A percentile compares a stretch with the other conserved stretches of the same genome.
Evolutionary conservation across 257 asterid genomes (phyloP).

Genomic region (Haberlea rhodopensis): DNA sequence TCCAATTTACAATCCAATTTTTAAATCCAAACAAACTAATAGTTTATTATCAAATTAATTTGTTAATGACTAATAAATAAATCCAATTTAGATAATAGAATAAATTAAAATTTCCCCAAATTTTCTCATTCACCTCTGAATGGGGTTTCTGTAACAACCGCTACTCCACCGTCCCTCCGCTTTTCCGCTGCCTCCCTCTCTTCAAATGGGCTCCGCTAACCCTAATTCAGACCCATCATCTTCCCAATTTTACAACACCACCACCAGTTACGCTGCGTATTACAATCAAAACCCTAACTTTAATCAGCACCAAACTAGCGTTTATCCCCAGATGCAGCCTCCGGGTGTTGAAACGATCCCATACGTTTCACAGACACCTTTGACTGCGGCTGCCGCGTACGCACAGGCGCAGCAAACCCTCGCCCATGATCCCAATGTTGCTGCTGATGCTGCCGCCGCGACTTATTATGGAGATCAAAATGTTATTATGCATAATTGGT

Average conservation of each 20-base stretch:
- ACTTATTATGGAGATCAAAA: conserved; percentile 30
- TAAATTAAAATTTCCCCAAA: no score
- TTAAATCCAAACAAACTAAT: no score
- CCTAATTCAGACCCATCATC: not conserved
- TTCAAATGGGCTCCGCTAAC: not conserved
- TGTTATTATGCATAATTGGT: conserved; percentile 25
- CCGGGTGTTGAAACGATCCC: conserved; percentile 40
- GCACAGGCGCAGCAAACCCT: conserved; percentile 24
- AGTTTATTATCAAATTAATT: no score
- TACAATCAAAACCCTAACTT: conserved; percentile 34
- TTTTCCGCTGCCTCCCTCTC: not conserved
- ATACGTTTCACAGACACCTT: conserved; percentile 23
- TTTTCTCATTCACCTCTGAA: not conserved
- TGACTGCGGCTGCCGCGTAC: conserved; percentile 20
- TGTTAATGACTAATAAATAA: no score
- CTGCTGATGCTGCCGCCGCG: conserved; percentile 1
- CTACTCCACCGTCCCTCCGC: conserved; percentile 8
- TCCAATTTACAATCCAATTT: no score
- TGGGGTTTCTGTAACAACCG: not conserved
- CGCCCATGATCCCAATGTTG: conserved; percentile 25
- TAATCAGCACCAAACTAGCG: conserved; percentile 13
- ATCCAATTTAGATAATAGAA: no score
- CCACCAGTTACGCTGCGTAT: not conserved
- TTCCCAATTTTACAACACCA: not conserved
- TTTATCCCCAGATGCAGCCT: conserved; percentile 30